These are phyloP conservation scores for Vanrija sp. DNA, from an alignment of 1,284 basidiomycete species.

Conservation along the genomic window DNA sequence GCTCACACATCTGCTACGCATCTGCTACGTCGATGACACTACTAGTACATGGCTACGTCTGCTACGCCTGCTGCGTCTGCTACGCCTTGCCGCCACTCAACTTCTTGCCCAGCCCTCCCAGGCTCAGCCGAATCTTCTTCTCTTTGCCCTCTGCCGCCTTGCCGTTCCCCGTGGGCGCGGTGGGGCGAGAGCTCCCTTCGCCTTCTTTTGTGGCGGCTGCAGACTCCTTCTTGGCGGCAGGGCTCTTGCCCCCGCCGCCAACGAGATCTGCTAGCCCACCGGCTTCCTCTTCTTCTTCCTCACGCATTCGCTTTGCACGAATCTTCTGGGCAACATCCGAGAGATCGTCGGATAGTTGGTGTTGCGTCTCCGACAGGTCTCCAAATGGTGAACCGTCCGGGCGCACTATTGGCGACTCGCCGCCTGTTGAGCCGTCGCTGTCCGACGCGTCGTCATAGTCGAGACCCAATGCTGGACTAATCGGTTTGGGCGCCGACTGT, in stretches of 20 bases:
- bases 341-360: slow-evolving; percentile 36
- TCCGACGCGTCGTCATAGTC: slow-evolving; percentile 49
- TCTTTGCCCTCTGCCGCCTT: slow-evolving; percentile 14
- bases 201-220: background rate
- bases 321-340: slow-evolving; percentile 52
- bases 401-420: slow-evolving; percentile 12
- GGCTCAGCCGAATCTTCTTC: slow-evolving; percentile 36
- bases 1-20: no score
- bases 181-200: background rate
- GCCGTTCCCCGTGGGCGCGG: background rate
- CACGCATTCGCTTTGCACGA: slow-evolving; percentile 66
- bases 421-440: slow-evolving; percentile 36
- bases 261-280: slow-evolving; percentile 19
- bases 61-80: background rate
- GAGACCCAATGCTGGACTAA: slow-evolving; percentile 27
- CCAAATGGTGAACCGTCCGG: slow-evolving; percentile 4
- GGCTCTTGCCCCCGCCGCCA: background rate
- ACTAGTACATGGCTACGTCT: background rate
- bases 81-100: slow-evolving; percentile 4
- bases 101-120: slow-evolving; percentile 26
- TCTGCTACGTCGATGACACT: background rate
- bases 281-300: slow-evolving; percentile 62
- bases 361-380: slow-evolving; percentile 20
- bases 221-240: background rate
- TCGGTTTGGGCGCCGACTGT: slow-evolving; percentile 7